These are phyloP conservation scores for Cladophialophora exuberans DNA, from an alignment of 2,329 filamentous ascomycete genomes.

Conservation along the genomic window DNA sequence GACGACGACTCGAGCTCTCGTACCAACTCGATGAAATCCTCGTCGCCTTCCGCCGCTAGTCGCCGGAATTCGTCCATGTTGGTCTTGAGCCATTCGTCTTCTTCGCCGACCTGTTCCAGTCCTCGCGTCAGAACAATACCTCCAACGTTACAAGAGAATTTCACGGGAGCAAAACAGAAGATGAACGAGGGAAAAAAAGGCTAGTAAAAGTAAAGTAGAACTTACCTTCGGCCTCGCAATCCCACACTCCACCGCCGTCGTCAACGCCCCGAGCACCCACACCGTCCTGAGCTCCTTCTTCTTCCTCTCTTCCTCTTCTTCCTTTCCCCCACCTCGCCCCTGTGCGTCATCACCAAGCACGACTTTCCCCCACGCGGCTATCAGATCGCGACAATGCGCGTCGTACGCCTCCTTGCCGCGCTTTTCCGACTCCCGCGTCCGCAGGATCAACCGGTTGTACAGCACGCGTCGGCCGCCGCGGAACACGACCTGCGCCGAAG, in stretches of 20 bases:
- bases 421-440: slow-evolving; percentile 18
- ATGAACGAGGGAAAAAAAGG: background rate
- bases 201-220: background rate
- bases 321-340: no score
- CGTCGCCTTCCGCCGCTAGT: slow-evolving; percentile 21
- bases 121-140: background rate
- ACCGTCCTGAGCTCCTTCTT: slow-evolving; percentile 20
- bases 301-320: slow-evolving; percentile 5
- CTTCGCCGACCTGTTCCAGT: slow-evolving; percentile 21
- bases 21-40: slow-evolving; percentile 22
- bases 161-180: background rate
- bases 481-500: slow-evolving; percentile 16
- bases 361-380: slow-evolving; percentile 14
- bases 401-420: slow-evolving; percentile 23
- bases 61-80: slow-evolving; percentile 21
- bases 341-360: no score
- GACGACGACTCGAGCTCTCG: slow-evolving; percentile 16
- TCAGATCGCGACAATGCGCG: slow-evolving; percentile 23
- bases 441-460: slow-evolving; percentile 24
- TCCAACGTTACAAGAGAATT: background rate
- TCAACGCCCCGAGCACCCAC: slow-evolving; percentile 24
- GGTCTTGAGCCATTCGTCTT: slow-evolving; percentile 19
- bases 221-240: slow-evolving; percentile 25
- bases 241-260: slow-evolving; percentile 25
- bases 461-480: slow-evolving; percentile 16